Evolutionary conservation across 176 grass and related monocot genomes (phyloP), one percentile per base, ranked within the genome.

Genomic region (Leersia perrieri): DNA sequence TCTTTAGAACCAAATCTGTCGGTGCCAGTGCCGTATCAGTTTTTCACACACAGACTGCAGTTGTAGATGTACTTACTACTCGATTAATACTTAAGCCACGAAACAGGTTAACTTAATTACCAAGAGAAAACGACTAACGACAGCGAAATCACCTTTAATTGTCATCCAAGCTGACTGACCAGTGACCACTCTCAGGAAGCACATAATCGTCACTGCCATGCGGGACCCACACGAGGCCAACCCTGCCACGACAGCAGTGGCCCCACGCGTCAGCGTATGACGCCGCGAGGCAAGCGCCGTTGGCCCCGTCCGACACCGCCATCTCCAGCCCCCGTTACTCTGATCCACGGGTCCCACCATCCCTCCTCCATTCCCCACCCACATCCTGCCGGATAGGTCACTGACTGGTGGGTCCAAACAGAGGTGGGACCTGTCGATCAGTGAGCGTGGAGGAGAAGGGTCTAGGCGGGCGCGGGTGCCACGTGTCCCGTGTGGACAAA

Each of bases 361-460:
- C 5, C 0, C 1, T 25, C 57, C 32, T 40, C 16, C 11, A 33
- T 0, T 2, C 7, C 4, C 20, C 27, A 34, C 72, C 2, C 7
- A 3, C 16, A 6, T 0, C 30, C 0, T 2, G 1, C 7, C 1
- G 5, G 40, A 5, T 2, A 47, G 0, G 9, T 3, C 3, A 25
- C 72, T 68, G 75, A 85, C 33, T 0, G 0, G 0, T 12, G 76
- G 68, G 58, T 8, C 76, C 0, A 2, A 0, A 0, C 0, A 0
- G 0, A 0, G 0, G 0, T 0, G 3, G 20, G 0, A 1, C 25
- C 0, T 0, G 34, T 3, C n/a, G n/a, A n/a, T n/a, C 76, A 80
- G 58, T 31, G 25, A 28, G 1, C 0, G 1, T 28, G 0, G 35
- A 7, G 20, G 5, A 0, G 3, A 20, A 0, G 35, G 1, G 47